A percentile compares a stretch with the other conserved stretches of the same genome.
Conservation (phyloP, 2,329 filamentous ascomycete species). For the Aspergillus awamori region DNA sequence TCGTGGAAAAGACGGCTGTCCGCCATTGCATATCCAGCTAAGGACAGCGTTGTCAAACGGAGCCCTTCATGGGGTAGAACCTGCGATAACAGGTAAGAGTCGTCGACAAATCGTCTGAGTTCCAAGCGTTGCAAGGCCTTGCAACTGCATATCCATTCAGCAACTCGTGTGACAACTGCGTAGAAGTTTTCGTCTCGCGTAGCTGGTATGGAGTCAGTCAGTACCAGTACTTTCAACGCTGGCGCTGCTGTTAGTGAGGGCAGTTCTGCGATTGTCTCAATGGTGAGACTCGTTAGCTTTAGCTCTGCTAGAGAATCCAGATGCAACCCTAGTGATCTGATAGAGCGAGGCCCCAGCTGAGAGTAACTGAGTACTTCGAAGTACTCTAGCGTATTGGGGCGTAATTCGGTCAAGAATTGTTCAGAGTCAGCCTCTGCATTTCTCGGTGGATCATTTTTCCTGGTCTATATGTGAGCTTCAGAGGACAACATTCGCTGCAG, state of each 20-base stretch:
- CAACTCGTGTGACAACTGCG: constrained; percentile 54
- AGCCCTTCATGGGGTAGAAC: constrained; percentile 29
- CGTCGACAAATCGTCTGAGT: constrained; percentile 56
- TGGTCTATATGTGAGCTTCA: constrained; percentile 30
- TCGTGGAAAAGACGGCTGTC: constrained; percentile 31
- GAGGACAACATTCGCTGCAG: neutral
- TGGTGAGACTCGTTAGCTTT: constrained; percentile 53
- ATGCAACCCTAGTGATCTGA: constrained; percentile 58
- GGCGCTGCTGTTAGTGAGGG: constrained; percentile 24
- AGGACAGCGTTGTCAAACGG: constrained; percentile 32
- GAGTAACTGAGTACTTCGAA: constrained; percentile 63
- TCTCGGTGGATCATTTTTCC: constrained; percentile 30
- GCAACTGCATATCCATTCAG: constrained; percentile 61
- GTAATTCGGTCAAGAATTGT: constrained; percentile 60
- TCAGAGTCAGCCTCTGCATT: constrained; percentile 62
- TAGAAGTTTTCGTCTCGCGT: constrained; percentile 55
- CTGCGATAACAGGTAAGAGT: constrained; percentile 42
- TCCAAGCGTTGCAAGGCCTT: constrained; percentile 53
- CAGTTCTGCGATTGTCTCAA: constrained; percentile 48
- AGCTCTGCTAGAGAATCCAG: constrained; percentile 58
- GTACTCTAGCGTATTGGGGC: constrained; percentile 58
- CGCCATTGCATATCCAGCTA: constrained; percentile 32
- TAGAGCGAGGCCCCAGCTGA: constrained; percentile 57
- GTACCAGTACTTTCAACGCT: constrained; percentile 52
- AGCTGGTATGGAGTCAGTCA: constrained; percentile 50